A percentile compares a stretch with the other conserved stretches of the same genome.
Conservation (phyloP, 139 green algal genomes). For the Coccomyxa sp. region DNA sequence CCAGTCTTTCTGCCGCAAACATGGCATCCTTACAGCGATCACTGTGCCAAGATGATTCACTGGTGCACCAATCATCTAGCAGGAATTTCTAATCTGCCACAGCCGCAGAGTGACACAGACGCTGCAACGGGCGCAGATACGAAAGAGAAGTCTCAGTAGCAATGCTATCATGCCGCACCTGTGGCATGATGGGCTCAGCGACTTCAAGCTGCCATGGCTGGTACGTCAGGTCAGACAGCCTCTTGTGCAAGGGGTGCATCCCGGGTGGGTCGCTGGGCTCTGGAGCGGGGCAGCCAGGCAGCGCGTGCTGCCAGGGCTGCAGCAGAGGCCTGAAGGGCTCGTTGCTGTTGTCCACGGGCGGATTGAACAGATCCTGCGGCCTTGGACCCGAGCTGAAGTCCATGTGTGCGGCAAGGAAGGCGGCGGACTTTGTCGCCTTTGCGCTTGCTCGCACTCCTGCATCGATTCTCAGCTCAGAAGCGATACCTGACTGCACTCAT, state of each 20-base stretch:
- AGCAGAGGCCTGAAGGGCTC: slow-evolving; percentile 37
- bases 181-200: slow-evolving; percentile 13
- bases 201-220: slow-evolving; percentile 29
- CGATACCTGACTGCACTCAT: background rate
- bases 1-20: background rate
- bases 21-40: background rate
- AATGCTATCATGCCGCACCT: background rate
- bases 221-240: slow-evolving; percentile 50
- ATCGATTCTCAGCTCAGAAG: background rate
- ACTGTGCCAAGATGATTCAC: background rate
- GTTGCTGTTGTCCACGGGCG: slow-evolving; percentile 58
- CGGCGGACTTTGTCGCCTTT: background rate
- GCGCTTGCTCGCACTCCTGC: background rate
- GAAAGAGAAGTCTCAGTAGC: background rate
- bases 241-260: slow-evolving; percentile 51
- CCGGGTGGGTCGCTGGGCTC: background rate
- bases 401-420: background rate
- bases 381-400: background rate
- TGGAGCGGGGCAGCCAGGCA: background rate
- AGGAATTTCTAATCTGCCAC: background rate
- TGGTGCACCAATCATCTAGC: background rate
- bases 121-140: background rate
- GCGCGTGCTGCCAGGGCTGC: background rate
- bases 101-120: background rate
- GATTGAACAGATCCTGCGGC: slow-evolving; percentile 52